phyloP scores from a whole-genome alignment of 495 filamentous ascomycete species.

The Penicillium alfredii region DNA sequence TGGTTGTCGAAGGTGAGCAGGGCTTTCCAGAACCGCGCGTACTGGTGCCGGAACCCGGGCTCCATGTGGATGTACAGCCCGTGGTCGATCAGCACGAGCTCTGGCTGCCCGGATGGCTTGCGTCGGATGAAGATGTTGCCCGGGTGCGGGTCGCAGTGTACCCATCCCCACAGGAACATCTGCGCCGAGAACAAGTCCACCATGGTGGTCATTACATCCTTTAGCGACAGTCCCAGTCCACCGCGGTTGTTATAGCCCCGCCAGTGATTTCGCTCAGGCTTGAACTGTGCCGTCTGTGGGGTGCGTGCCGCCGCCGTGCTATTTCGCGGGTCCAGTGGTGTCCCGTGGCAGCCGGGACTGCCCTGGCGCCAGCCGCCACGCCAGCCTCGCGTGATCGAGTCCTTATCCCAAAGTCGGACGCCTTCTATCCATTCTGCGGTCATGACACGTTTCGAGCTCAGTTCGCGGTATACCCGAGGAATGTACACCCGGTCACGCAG shows the following conservation, averaged over 20 bases:
- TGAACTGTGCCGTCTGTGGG: constrained; percentile 49
- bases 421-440: constrained; percentile 98
- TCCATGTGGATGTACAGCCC: constrained; percentile 90
- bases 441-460: constrained; percentile 79
- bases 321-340: constrained; percentile 49
- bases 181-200: constrained; percentile 91
- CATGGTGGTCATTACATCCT: constrained; percentile 92
- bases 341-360: constrained; percentile 70
- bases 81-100: constrained; percentile 94
- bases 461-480: constrained; percentile 72
- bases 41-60: constrained; percentile 79
- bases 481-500: constrained; percentile 79
- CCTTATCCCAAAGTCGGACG: constrained; percentile 83
- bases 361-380: constrained; percentile 66
- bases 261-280: constrained; percentile 78
- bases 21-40: constrained; percentile 87
- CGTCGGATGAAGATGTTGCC: constrained; percentile 96
- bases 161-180: constrained; percentile 91
- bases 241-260: constrained; percentile 61
- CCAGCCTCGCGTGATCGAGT: constrained; percentile 67
- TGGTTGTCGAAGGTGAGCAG: constrained; percentile 90
- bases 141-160: constrained; percentile 95
- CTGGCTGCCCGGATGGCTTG: constrained; percentile 69
- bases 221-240: constrained; percentile 74
- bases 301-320: constrained; percentile 19